Percentiles rank a stretch among this genome's conserved stretches.
phyloP scores from a whole-genome alignment of 371 early-diverging fungal genomes.

The Quaeritorhiza haematococci region DNA sequence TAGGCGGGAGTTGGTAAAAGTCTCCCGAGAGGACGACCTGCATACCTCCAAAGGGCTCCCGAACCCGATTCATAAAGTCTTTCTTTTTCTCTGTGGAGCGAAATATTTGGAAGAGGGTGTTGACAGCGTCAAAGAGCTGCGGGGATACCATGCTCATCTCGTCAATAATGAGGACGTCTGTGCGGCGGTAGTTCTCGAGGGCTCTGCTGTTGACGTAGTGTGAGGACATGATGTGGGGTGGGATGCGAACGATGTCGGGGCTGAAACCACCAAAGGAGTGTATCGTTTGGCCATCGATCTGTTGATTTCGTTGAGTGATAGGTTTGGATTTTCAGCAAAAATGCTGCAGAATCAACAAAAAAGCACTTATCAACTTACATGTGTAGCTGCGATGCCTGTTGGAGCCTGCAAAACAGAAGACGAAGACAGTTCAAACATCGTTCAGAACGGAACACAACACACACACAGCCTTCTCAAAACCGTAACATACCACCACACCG shows the following conservation, averaged over 20 bases:
- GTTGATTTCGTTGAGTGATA: background rate
- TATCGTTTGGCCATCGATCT: constrained; percentile 55
- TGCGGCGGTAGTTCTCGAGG: constrained; percentile 12
- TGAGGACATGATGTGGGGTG: background rate
- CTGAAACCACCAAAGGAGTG: constrained; percentile 55
- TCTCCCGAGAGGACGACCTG: constrained; percentile 56
- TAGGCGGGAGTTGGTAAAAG: constrained; percentile 59
- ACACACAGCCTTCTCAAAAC: background rate
- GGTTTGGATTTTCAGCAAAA: constrained; percentile 9
- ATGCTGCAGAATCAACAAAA: background rate
- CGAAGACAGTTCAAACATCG: background rate
- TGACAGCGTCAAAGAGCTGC: constrained; percentile 25
- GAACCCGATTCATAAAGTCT: no score
- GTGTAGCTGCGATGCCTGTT: constrained; percentile 42
- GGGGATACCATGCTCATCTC: constrained; percentile 55
- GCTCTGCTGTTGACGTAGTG: constrained; percentile 5
- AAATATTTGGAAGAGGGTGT: constrained; percentile 11
- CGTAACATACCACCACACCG: constrained; percentile 31
- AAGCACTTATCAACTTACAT: constrained; percentile 20
- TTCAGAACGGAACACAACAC: background rate
- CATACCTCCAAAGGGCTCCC: constrained; percentile 56
- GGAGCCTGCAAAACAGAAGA: constrained; percentile 26
- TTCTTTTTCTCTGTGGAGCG: constrained; percentile 23
- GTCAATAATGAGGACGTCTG: constrained; percentile 46
- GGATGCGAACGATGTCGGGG: constrained; percentile 15